Evolutionary conservation across 495 filamentous ascomycete genomes (phyloP), one percentile per base, ranked within the genome.

Genomic region (Lichina pygmaea): DNA sequence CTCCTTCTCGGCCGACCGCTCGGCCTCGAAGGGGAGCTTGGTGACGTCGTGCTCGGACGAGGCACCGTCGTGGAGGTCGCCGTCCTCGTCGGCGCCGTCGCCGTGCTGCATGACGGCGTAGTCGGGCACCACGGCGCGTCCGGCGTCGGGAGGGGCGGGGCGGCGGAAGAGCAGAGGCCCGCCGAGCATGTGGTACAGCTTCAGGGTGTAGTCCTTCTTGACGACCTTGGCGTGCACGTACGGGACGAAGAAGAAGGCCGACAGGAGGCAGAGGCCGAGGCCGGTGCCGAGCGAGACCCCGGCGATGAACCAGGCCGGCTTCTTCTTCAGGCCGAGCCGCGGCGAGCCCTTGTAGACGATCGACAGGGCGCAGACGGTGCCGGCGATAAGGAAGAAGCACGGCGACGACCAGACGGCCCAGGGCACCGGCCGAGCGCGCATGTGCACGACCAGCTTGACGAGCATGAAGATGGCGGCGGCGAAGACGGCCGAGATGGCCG

Each of bases 261-360:
- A 58, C 8, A 76, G 57, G 17, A 73, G 16, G 16, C 52, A 56
- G 48, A 75, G 55, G 40, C 67, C 72, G 42, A 50, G 59, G 44
- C 68, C 70, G 13, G 55, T 58, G 32, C 73, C 70, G 43, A 76
- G 40, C 10, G 66, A 72, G 43, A 74, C 70, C 6, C 63, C 62
- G 11, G 62, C 68, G 50, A 74, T 62, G 47, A 67, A 73, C 60
- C 63, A 67, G 10, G 44, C 41, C 8, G 71, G 65, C 60, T 71
- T 73, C 57, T 72, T 64, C 57, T 52, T 62, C 41, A 77, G 53
- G 10, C 58, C 58, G 7, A 74, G 60, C 48, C 59, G 69, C 8
- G 70, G 71, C 6, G 71, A 73, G 9, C 71, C 72, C 60, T 75
- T 73, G 63, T 72, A 73, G 47, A 75, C 72, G 49, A 77, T 72